Conservation (phyloP, 805 yeast species). For the Starmerella etchellsii region DNA sequence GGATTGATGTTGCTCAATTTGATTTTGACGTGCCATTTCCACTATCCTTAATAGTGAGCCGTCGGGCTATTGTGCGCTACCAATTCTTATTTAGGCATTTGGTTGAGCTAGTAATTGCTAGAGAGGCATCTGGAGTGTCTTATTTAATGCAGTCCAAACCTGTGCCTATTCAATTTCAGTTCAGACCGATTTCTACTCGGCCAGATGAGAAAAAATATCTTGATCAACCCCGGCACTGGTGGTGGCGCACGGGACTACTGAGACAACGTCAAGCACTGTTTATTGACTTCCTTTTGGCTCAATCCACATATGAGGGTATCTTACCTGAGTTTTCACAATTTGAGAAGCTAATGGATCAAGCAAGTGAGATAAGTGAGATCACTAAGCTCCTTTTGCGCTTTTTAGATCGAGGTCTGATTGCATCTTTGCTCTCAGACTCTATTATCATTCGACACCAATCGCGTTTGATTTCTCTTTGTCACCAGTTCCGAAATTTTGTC, state of each 20-base stretch:
- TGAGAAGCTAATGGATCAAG: conserved; percentile 21
- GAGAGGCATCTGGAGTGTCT: conserved; percentile 38
- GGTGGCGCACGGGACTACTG: conserved; percentile 23
- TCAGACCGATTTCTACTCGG: conserved; percentile 49
- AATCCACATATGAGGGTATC: conserved; percentile 46
- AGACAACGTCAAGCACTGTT: conserved; percentile 43
- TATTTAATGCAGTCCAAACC: neutral
- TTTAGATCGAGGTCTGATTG: conserved; percentile 50
- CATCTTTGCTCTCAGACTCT: conserved; percentile 52
- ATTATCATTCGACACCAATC: conserved; percentile 34
- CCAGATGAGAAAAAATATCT: conserved; percentile 43
- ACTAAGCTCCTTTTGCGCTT: conserved; percentile 40
- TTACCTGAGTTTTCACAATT: conserved; percentile 42
- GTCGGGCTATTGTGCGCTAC: conserved; percentile 60
- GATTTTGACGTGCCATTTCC: conserved; percentile 64
- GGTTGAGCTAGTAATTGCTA: conserved; percentile 48
- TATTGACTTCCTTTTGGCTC: conserved; percentile 41
- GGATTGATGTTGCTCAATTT: conserved; percentile 28
- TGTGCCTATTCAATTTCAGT: neutral
- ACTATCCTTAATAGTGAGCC: conserved; percentile 56
- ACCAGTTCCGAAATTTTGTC: conserved; percentile 23
- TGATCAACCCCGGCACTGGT: conserved; percentile 29
- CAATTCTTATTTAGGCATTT: conserved; percentile 68
- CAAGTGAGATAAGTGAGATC: conserved; percentile 33
- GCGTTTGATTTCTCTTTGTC: conserved; percentile 32